Percentiles rank a stretch among this genome's conserved stretches.
phyloP scores from a whole-genome alignment of 1,139 yeast species.

The Yarrowia galli region DNA sequence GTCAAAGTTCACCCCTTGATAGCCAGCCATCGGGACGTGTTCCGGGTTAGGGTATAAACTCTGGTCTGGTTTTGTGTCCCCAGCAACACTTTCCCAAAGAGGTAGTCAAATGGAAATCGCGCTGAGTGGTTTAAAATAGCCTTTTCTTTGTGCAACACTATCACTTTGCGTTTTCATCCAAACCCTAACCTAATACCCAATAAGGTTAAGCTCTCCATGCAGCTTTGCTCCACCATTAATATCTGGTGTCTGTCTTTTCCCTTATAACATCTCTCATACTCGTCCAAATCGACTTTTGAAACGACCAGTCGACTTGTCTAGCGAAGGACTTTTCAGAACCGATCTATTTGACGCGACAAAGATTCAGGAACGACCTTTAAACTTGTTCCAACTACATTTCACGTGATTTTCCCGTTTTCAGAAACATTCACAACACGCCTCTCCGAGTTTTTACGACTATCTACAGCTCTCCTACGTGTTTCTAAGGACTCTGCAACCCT shows the following conservation, averaged over 20 bases:
- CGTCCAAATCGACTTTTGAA: constrained; percentile 4
- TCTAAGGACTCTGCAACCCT: too few relatives aligned
- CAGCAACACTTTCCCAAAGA: constrained; percentile 11
- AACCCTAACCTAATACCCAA: not conserved
- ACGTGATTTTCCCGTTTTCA: too few relatives aligned
- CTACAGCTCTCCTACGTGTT: too few relatives aligned
- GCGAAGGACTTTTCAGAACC: not conserved
- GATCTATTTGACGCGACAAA: not conserved
- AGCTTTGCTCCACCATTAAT: constrained; percentile 37
- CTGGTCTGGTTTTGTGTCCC: too few relatives aligned
- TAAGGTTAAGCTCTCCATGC: constrained; percentile 3
- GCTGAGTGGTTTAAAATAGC: constrained; percentile 24
- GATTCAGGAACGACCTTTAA: too few relatives aligned
- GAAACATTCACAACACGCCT: too few relatives aligned
- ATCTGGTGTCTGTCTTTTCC: constrained; percentile 22
- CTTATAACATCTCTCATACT: constrained; percentile 11
- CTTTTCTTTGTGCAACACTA: not conserved
- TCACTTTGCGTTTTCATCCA: not conserved
- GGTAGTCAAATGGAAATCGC: constrained; percentile 35
- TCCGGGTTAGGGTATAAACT: not conserved
- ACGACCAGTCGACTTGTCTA: not conserved
- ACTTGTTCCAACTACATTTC: too few relatives aligned
- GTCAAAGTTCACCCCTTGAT: constrained; percentile 16
- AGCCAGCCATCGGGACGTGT: constrained; percentile 33
- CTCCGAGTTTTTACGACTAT: too few relatives aligned